Conservation (phyloP, 164 flowering plant species). For the Paratinospora sagittata region DNA sequence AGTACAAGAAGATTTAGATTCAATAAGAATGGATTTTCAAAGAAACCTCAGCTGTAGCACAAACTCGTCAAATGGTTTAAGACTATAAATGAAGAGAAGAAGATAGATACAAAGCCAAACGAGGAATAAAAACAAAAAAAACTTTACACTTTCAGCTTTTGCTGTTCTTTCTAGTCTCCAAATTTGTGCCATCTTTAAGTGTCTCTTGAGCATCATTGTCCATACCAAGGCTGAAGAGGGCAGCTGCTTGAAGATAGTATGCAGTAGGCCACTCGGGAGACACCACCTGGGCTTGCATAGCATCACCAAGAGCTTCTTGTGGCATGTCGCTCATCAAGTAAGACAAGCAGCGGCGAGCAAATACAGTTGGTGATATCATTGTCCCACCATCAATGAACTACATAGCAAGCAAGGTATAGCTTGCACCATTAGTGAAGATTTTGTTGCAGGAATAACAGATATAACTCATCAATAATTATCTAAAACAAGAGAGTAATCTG, state of each 20-base stretch:
- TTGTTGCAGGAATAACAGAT: not conserved
- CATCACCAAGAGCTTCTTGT: too few relatives aligned
- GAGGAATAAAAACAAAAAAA: too few relatives aligned
- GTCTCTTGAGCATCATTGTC: too few relatives aligned
- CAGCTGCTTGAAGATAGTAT: too few relatives aligned
- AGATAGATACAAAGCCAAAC: conserved; percentile 15
- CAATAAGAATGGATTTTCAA: conserved; percentile 7
- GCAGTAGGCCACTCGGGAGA: too few relatives aligned
- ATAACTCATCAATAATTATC: not conserved
- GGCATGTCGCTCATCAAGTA: conserved; percentile 79
- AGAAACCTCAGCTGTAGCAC: conserved; percentile 6
- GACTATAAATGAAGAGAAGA: conserved; percentile 11
- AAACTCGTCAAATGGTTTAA: conserved; percentile 7
- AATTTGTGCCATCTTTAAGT: too few relatives aligned
- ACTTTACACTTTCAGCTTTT: too few relatives aligned
- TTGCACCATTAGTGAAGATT: not conserved
- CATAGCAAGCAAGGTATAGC: conserved; percentile 6
- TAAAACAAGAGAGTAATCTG: not conserved
- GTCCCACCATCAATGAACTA: conserved; percentile 87
- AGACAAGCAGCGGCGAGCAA: conserved; percentile 73
- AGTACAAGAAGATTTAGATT: too few relatives aligned
- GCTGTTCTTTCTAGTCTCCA: too few relatives aligned
- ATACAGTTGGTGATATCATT: conserved; percentile 83
- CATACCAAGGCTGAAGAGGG: too few relatives aligned
- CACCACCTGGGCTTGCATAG: too few relatives aligned